These are phyloP conservation scores for Pseudofabraea citricarpa DNA, from an alignment of 2,329 filamentous ascomycete species.

Conservation along the genomic window DNA sequence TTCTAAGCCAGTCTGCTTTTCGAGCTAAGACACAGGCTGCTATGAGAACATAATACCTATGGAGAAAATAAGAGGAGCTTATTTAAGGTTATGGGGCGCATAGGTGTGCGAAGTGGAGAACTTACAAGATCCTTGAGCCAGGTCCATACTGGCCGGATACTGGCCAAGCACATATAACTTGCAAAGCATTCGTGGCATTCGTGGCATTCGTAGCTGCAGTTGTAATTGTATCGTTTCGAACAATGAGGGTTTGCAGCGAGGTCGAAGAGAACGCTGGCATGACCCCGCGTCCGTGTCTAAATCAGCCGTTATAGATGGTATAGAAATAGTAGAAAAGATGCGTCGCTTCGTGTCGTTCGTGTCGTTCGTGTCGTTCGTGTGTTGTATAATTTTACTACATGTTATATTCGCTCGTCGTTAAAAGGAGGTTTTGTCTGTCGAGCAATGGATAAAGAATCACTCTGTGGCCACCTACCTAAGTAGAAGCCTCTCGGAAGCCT, in stretches of 20 bases:
- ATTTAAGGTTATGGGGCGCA: not conserved
- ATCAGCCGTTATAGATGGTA: not conserved
- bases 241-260: slow-evolving; percentile 22
- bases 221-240: slow-evolving; percentile 3
- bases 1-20: slow-evolving; percentile 55
- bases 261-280: slow-evolving; percentile 32
- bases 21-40: slow-evolving; percentile 59
- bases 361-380: too few relatives aligned
- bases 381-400: too few relatives aligned
- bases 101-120: slow-evolving; percentile 7
- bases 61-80: not conserved
- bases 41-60: slow-evolving; percentile 59
- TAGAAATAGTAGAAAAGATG: not conserved
- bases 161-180: slow-evolving; percentile 53
- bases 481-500: too few relatives aligned
- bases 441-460: too few relatives aligned
- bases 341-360: too few relatives aligned
- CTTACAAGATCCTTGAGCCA: slow-evolving; percentile 47
- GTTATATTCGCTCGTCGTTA: not conserved
- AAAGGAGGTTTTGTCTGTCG: not conserved
- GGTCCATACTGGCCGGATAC: slow-evolving; percentile 53
- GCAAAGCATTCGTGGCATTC: slow-evolving; percentile 23
- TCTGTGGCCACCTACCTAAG: too few relatives aligned
- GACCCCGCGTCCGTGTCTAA: slow-evolving; percentile 6
- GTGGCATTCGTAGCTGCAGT: slow-evolving; percentile 16